phyloP scores from a whole-genome alignment of 2,329 filamentous ascomycete genomes.

The Aspergillus sp. region DNA sequence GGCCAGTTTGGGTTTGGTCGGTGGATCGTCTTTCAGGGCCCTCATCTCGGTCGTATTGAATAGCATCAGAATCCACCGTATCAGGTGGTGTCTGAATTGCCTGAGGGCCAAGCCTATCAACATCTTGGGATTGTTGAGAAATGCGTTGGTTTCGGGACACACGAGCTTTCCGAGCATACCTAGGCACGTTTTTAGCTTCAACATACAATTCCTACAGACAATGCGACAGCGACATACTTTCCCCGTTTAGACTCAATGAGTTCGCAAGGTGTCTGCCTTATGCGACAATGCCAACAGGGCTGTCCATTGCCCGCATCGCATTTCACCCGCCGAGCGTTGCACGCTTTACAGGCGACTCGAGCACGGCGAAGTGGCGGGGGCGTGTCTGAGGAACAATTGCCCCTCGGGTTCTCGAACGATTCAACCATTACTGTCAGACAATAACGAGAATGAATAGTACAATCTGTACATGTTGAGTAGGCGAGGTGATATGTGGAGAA shows the following conservation, averaged over 20 bases:
- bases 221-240: constrained; percentile 9
- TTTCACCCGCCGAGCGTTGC: constrained; percentile 19
- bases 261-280: constrained; percentile 12
- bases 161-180: constrained; percentile 9
- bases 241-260: constrained; percentile 19
- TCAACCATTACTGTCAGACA: neutral
- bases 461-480: too few species aligned
- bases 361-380: constrained; percentile 2
- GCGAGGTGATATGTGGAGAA: too few species aligned
- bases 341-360: constrained; percentile 19
- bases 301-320: constrained; percentile 17
- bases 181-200: neutral
- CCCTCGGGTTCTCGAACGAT: neutral
- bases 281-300: constrained; percentile 19
- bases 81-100: constrained; percentile 3
- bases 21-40: neutral
- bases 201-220: neutral
- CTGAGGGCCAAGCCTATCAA: constrained; percentile 1
- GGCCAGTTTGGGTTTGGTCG: neutral
- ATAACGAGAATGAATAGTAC: too few species aligned
- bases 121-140: neutral
- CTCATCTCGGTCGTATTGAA: neutral
- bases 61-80: neutral
- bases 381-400: too few species aligned
- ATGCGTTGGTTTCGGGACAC: neutral